Base-by-base conservation (phyloP, 257 asterid genomes). In the Capsicum baccatum region DNA sequence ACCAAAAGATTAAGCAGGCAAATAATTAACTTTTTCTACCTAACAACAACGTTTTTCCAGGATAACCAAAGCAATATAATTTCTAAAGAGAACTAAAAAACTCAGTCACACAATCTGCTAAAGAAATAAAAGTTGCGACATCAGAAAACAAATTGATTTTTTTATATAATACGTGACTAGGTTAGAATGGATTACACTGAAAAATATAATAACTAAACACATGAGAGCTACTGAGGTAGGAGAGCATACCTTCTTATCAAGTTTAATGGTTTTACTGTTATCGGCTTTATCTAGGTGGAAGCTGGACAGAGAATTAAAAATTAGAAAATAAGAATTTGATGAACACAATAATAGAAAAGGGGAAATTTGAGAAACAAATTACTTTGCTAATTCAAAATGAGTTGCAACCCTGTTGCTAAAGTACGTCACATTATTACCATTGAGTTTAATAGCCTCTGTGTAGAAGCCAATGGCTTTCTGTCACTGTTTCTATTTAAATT, bases 401-500 rank as follows among this genome's bases (percentile, higher is more conserved):
- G 26, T 26, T 26, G 0, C 26, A 26, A 1, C 26, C 26, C 26
- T 26, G 26, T 26, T 26, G 26, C 26, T 26, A 26, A 26, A 26
- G 26, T 26, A 26, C 26, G 26, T 26, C 26, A 26, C 1, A 26
- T 26, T 26, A 26, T 26, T 26, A 26, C 26, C 26, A 26, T 26
- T 26, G 26, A 26, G 26, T 26, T 26, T 26, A 26, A 26, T 26
- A 26, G 26, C 99, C 86, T 97, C 99, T 21, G 96, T 83, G 86
- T 97, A 97, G 91, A 86, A 94, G 80, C 94, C 98, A 76, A 94
- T 85, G 39, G 99, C 99, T 90, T 90, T 91, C 87, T 85, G 98
- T 96, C 95, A 95, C 79, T 95, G 98, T 80, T 87, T 97, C 52
- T 92, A 89, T 97, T 95, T 85, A 89, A 97, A 73, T 98, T 97